Evolutionary conservation across 495 filamentous ascomycete genomes (phyloP).

Genomic region (Friedmanniomyces endolithicus): DNA sequence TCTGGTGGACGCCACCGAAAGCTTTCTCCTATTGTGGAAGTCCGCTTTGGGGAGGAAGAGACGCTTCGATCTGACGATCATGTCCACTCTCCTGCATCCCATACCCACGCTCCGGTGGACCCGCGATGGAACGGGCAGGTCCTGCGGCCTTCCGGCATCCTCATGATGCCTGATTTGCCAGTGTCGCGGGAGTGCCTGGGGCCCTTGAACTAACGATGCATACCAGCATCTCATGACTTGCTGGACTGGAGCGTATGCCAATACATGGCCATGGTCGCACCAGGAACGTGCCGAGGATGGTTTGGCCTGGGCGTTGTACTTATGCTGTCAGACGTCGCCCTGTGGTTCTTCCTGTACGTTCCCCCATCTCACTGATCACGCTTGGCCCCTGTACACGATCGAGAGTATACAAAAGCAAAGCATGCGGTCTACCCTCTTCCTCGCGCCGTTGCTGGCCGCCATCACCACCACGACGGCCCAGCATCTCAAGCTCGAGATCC

Average conservation of each 20-base stretch:
- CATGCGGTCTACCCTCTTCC: background rate
- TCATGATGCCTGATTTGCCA: background rate
- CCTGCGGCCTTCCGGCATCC: background rate
- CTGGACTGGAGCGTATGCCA: background rate
- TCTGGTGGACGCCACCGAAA: background rate
- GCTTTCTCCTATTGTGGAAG: background rate
- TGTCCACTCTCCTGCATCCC: too few species aligned
- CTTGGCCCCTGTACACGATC: background rate
- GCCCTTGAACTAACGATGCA: conserved; percentile 3
- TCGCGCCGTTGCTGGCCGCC: conserved; percentile 10
- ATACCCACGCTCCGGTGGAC: background rate
- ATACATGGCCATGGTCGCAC: background rate
- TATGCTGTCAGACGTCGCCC: background rate
- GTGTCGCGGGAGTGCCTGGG: background rate
- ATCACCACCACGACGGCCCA: conserved; percentile 1
- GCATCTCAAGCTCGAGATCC: conserved; percentile 12
- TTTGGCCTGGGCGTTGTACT: background rate
- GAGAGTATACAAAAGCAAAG: background rate
- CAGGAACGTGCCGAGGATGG: background rate
- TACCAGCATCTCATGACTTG: background rate
- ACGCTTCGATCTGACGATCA: background rate
- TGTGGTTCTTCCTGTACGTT: conserved; percentile 1
- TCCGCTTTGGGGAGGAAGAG: background rate
- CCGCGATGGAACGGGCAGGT: background rate
- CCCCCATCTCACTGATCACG: background rate